These are phyloP conservation scores for Melaleuca alternifolia DNA, from an alignment of 345 rosid species.

Conservation along the genomic window DNA sequence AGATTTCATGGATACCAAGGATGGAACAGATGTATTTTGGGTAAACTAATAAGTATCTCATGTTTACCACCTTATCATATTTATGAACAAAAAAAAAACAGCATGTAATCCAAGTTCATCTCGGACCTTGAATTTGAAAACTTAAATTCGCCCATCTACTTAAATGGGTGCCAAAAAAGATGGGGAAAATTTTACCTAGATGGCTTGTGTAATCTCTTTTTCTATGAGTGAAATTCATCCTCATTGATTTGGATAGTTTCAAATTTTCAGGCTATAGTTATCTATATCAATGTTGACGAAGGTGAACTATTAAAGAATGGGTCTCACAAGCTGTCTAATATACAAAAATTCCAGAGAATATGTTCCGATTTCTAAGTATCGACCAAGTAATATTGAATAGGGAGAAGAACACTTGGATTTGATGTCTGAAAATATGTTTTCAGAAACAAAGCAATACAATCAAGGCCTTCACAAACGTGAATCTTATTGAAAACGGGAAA, in stretches of 20 bases:
- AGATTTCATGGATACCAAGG: too few species aligned
- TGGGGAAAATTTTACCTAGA: not conserved
- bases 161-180: too few species aligned
- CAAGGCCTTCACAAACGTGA: not conserved
- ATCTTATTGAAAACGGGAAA: not conserved
- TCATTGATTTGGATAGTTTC: not conserved
- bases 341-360: not conserved
- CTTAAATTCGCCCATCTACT: too few species aligned
- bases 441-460: not conserved
- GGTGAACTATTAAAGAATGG: accelerated
- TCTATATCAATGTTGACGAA: accelerated
- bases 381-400: not conserved
- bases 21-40: too few species aligned
- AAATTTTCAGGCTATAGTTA: accelerated
- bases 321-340: not conserved
- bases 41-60: too few species aligned
- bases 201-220: not conserved
- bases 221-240: accelerated
- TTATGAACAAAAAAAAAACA: too few species aligned
- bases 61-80: too few species aligned
- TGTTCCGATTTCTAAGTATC: accelerated
- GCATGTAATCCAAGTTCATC: too few species aligned
- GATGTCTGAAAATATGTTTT: not conserved
- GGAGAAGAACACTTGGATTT: not conserved
- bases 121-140: too few species aligned